Evolutionary conservation across 1,139 yeast genomes (phyloP), one percentile per base, ranked within the genome.

Genomic region (Yarrowia galli): DNA sequence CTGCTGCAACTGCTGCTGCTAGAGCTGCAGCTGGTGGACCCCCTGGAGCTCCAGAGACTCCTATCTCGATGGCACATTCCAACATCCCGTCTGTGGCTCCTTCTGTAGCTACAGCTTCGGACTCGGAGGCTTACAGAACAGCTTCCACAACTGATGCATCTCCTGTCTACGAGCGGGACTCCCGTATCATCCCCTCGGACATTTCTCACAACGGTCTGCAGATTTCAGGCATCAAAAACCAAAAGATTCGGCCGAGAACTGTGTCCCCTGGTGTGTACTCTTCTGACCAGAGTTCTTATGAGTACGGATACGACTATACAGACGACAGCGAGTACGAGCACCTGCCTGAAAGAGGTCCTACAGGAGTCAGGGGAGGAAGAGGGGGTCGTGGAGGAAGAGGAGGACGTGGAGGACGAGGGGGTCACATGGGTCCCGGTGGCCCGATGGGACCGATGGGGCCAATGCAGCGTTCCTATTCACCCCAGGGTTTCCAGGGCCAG

Each of bases 271-370:
- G 64, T 1, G 51, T 43, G 5, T 58, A 42, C 42, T 58, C 64
- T 43, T 58, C 64, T 2, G 64, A 43, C 12, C 64, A 58, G 51
- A 58, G 64, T 22, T n/a, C 32, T 16, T 58, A 58, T 18, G 64
- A 58, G 64, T 46, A 46, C n/a, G 56, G 66, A 6, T 36, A 46
- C 16, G 66, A 61, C 46, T 61, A 46, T 28, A 48, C 56, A 1
- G 66, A 61, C 28, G 66, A 61, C 32, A 61, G 66, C 38, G 66
- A 61, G 46, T 61, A 61, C 38, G 66, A 61, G 9, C 51, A 58
- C 7, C 15, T 35, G 9, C 40, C 46, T 42, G 49, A 56, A 18
- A n/a, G 63, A 18, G 45, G 49, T 9, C 22, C 22, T 18, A 23
- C 8, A 20, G 51, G 42, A 13, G 28, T 32, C 13, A 22, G 51